phyloP scores from a whole-genome alignment of 2,329 filamentous ascomycete species.

The Microcyclosporella mali region DNA sequence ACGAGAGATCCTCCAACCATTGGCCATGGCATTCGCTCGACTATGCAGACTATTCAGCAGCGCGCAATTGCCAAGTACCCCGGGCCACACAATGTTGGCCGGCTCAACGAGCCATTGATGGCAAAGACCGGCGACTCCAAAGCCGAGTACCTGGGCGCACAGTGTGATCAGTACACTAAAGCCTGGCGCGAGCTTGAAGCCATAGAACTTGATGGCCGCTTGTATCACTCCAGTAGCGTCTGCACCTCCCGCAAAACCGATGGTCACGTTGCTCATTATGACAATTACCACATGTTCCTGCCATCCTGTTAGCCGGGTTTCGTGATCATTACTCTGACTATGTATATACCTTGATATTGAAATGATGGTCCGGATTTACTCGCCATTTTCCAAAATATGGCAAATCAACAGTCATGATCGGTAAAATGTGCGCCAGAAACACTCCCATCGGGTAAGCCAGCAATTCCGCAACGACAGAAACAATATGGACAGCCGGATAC shows the following conservation, averaged over 20 bases:
- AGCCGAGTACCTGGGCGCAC: slow-evolving; percentile 80
- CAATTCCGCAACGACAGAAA: slow-evolving; percentile 77
- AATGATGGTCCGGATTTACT: slow-evolving; percentile 26
- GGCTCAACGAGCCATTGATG: slow-evolving; percentile 76
- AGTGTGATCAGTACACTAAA: slow-evolving; percentile 80
- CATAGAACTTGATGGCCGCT: slow-evolving; percentile 83
- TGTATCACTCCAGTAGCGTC: slow-evolving; percentile 56
- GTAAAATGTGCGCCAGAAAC: slow-evolving; percentile 68
- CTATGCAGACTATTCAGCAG: slow-evolving; percentile 79
- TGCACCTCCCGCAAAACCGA: slow-evolving; percentile 55
- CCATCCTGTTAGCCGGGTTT: too few relatives aligned
- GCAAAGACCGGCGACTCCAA: slow-evolving; percentile 77
- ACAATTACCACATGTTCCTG: slow-evolving; percentile 40
- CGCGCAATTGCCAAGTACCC: slow-evolving; percentile 78
- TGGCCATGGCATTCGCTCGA: slow-evolving; percentile 72
- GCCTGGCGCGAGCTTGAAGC: slow-evolving; percentile 66
- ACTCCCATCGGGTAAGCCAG: slow-evolving; percentile 79
- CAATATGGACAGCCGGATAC: slow-evolving; percentile 86
- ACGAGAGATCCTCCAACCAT: slow-evolving; percentile 59
- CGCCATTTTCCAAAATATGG: slow-evolving; percentile 37
- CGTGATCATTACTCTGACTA: too few relatives aligned
- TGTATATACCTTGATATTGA: slow-evolving; percentile 17
- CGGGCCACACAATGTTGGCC: slow-evolving; percentile 87
- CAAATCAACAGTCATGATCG: slow-evolving; percentile 48
- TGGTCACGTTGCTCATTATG: slow-evolving; percentile 38